A percentile compares a stretch with the other conserved stretches of the same genome.
These are phyloP conservation scores for Massarina eburnea DNA, from an alignment of 2,329 filamentous ascomycete genomes.

Conservation along the genomic window DNA sequence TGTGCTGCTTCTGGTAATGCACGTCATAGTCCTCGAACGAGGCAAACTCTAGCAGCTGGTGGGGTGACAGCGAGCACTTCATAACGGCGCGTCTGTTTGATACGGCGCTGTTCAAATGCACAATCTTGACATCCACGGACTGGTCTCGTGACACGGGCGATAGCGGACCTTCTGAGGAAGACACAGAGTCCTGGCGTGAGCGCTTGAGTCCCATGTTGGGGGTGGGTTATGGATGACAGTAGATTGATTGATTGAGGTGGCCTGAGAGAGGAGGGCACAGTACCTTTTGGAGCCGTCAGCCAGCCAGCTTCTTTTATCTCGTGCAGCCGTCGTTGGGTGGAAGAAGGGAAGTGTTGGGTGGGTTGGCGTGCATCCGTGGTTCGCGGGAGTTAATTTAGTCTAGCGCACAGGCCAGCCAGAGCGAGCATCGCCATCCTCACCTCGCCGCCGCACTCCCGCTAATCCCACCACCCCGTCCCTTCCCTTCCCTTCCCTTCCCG, in stretches of 20 bases:
- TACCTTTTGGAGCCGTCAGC: slow-evolving; percentile 28
- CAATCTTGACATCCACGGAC: slow-evolving; percentile 44
- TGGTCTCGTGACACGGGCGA: slow-evolving; percentile 29
- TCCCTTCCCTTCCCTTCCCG: not conserved
- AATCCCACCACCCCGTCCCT: not conserved
- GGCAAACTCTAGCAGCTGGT: slow-evolving; percentile 70
- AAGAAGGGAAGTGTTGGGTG: no score
- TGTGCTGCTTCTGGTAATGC: slow-evolving; percentile 80
- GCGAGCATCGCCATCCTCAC: not conserved
- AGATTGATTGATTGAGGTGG: slow-evolving; percentile 10
- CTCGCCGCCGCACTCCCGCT: not conserved
- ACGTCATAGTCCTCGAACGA: slow-evolving; percentile 81
- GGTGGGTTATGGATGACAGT: slow-evolving; percentile 14
- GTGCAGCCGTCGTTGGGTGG: no score
- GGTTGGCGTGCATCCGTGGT: no score
- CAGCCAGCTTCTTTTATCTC: not conserved
- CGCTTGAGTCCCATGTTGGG: slow-evolving; percentile 60
- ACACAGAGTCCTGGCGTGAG: slow-evolving; percentile 54
- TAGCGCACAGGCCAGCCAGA: no score
- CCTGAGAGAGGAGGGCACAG: slow-evolving; percentile 17
- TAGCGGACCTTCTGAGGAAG: slow-evolving; percentile 43
- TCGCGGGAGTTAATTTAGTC: no score
- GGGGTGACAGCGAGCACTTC: slow-evolving; percentile 80
- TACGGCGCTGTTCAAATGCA: slow-evolving; percentile 50
- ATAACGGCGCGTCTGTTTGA: slow-evolving; percentile 56